These are phyloP conservation scores for Phaseolus lunatus DNA, from an alignment of 306 rosid genomes.

Conservation along the genomic window DNA sequence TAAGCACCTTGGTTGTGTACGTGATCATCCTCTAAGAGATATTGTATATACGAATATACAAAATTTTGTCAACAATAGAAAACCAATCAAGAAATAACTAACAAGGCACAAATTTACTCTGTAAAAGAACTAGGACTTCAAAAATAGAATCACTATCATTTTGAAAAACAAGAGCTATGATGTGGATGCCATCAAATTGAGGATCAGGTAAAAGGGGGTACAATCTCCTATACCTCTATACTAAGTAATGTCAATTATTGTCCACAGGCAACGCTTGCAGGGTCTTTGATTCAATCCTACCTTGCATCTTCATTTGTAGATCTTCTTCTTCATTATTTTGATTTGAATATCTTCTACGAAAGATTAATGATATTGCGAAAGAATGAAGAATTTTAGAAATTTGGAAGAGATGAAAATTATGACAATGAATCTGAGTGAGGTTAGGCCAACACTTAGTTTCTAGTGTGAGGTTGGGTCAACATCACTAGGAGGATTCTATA, in stretches of 20 bases:
- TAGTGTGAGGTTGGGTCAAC: no score
- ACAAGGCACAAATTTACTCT: constrained; percentile 50
- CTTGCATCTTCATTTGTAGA: no score
- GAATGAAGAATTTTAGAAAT: no score
- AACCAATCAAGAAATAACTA: constrained; percentile 37
- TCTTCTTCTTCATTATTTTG: no score
- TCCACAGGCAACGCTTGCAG: constrained; percentile 82
- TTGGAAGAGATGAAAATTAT: no score
- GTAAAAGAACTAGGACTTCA: constrained; percentile 76
- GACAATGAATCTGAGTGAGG: no score
- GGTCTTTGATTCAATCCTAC: no score
- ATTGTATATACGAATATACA: constrained; percentile 36
- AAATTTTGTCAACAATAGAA: constrained; percentile 24
- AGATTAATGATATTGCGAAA: no score
- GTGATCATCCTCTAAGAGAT: constrained; percentile 32
- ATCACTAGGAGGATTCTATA: no score
- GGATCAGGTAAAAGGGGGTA: constrained; percentile 77
- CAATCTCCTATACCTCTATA: constrained; percentile 66
- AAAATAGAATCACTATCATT: constrained; percentile 59
- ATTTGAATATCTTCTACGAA: no score
- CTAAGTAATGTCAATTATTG: constrained; percentile 86
- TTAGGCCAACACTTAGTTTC: no score
- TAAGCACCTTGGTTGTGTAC: no score
- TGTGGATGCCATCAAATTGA: constrained; percentile 72
- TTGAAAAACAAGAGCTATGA: constrained; percentile 73